These are phyloP conservation scores for Alternaria arborescens DNA, from an alignment of 2,329 filamentous ascomycete genomes.

Conservation along the genomic window DNA sequence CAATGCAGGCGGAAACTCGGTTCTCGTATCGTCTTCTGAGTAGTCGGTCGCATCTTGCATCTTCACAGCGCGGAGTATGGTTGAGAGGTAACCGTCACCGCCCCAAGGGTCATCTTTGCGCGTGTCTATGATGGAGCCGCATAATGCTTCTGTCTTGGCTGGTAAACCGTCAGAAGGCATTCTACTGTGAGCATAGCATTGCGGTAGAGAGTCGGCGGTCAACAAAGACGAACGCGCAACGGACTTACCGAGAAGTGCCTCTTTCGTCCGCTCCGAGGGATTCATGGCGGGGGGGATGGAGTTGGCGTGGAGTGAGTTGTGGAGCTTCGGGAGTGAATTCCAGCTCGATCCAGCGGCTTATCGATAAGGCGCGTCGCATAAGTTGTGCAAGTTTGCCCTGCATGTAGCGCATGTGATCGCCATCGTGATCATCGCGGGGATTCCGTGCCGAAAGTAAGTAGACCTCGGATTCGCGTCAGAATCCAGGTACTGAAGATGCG, in stretches of 20 bases:
- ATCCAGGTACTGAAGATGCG: not conserved
- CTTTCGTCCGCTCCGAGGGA: constrained; percentile 53
- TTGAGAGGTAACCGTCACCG: constrained; percentile 56
- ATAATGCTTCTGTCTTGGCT: constrained; percentile 54
- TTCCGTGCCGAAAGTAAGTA: not conserved
- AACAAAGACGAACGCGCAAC: not conserved
- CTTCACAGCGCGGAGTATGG: constrained; percentile 63
- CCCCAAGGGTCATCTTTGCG: constrained; percentile 43
- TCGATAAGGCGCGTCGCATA: constrained; percentile 8
- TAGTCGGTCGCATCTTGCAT: constrained; percentile 53
- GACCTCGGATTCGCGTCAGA: not conserved
- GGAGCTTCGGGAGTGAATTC: constrained; percentile 6
- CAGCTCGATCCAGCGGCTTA: constrained; percentile 7
- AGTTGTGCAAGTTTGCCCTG: constrained; percentile 1
- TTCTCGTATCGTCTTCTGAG: constrained; percentile 13
- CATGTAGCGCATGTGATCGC: constrained; percentile 1
- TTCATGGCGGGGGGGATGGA: constrained; percentile 47
- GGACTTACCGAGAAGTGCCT: constrained; percentile 47
- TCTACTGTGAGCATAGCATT: not conserved
- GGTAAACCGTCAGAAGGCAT: constrained; percentile 1
- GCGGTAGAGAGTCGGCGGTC: not conserved
- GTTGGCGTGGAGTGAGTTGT: constrained; percentile 4
- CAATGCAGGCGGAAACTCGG: constrained; percentile 42
- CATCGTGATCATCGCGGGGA: not conserved
- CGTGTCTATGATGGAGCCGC: constrained; percentile 57